Evolutionary conservation across 2,329 filamentous ascomycete species (phyloP), one percentile per base, ranked within the genome.

Genomic region (Aurifilum marmelostoma): DNA sequence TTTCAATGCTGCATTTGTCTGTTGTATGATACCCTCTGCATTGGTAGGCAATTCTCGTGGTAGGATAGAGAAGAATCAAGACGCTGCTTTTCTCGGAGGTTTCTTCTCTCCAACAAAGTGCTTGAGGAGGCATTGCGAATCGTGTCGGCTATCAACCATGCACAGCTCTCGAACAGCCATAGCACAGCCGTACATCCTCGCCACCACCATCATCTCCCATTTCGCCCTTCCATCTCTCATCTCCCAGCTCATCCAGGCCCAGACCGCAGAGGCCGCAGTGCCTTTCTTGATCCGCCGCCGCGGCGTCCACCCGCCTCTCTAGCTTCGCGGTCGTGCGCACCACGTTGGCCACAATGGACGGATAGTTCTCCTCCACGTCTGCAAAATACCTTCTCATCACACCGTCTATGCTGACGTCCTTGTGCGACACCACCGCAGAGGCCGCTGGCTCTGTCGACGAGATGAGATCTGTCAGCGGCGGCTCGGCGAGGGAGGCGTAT

Each of bases 281-380:
- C 50, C 65, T 62, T 32, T 73, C 73, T 18, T 75, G 76, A 59
- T 72, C 76, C 27, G 74, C 75, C 7, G 77, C 73, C 18, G 75
- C 34, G 8, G 75, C 76, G 59, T 72, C 76, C 27, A 75, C 75
- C 9, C 77, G 77, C 34, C 87, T 80, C 60, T 89, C 83, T 54
- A 98, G 84, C 80, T 97, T 97, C 65, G 89, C 90, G n/a, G 92
- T 91, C 43, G 95, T 99, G 71, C 93, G 89, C 6, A 97, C 95
- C 12, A 99, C 96, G 77, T 99, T 99, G 41, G 94, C 91, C 73
- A 99, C 94, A 67, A 98, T 93, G 67, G 92, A 93, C 3, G 94
- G 92, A 76, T 97, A 97, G 69, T 91, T 91, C 73, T 89, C 88
- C 77, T 97, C 94, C 21, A 97, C 93, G 54, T 89, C 91, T 73